Base-by-base conservation (phyloP, 441 rosid genomes). In the Aquilaria agallochum region DNA sequence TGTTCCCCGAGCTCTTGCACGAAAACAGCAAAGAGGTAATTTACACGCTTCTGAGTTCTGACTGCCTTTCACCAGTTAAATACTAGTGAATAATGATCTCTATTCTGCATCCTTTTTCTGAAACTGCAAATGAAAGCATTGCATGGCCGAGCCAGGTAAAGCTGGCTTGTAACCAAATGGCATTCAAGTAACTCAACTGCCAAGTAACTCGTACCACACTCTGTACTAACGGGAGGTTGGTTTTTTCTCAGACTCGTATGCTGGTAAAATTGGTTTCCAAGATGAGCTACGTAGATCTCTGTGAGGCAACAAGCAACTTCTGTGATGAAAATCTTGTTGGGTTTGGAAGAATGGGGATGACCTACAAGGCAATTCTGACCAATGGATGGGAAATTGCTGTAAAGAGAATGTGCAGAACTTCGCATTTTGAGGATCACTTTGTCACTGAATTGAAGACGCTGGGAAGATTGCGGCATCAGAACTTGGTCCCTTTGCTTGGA, bases 241-340 rank as follows among this genome's bases (percentile, higher is more conserved):
- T 5, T 62, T 56, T 51, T 2, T 30, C n/a, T 3, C 62, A 68
- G 74, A 64, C 66, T 46, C 66, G 62, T 0, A 30, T 10, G 54
- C 46, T 76, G 53, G 66, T 62, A 54, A 59, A 55, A 42, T 9
- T 60, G 46, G 68, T 63, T 8, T 9, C 69, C 31, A 62, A 68
- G 59, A 31, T 72, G 60, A 53, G 54, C 13, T 55, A 62, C 3
- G 11, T 11, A 0, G 74, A 68, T 49, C 66, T 72, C 20, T 33
- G 9, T 2, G 54, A 62, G 32, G 76, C 72, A 27, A 72, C 80
- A 0, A 53, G 52, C 33, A 53, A 57, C 13, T 76, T 76, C 31
- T 34, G 64, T 52, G 31, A 64, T 45, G 31, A 47, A 33, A 72
- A 69, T 31, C n/a, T 72, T 30, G 65, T 76, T 2, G 76, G 72